Evolutionary conservation across 164 flowering plant genomes (phyloP).

Genomic region (Amborella trichopoda): DNA sequence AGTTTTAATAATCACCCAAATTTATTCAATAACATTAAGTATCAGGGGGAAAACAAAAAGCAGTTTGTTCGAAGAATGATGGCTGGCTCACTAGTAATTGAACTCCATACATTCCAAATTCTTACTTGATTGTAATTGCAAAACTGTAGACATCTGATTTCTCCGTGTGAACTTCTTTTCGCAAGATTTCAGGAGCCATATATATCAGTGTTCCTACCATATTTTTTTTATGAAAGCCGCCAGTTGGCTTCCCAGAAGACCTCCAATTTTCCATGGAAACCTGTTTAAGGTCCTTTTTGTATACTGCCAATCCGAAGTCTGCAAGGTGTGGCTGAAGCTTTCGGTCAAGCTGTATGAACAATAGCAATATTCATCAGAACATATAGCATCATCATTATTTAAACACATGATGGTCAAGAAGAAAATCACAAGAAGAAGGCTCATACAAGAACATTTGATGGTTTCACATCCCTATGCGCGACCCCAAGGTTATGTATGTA

Average conservation of each 20-base stretch:
- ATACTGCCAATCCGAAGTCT: constrained; percentile 93
- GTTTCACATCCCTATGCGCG: constrained; percentile 94
- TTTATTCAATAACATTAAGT: too few species aligned
- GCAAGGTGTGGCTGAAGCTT: constrained; percentile 55
- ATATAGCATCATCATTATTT: constrained; percentile 4
- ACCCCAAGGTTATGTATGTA: constrained; percentile 82
- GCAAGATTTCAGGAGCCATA: constrained; percentile 93
- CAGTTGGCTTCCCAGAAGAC: constrained; percentile 95
- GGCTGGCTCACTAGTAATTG: too few species aligned
- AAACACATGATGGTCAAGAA: too few species aligned
- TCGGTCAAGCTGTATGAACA: constrained; percentile 56
- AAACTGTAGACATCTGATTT: constrained; percentile 95
- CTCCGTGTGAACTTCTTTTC: constrained; percentile 68
- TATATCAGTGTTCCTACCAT: constrained; percentile 96
- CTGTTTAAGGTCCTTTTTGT: constrained; percentile 48
- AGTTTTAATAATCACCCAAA: too few species aligned
- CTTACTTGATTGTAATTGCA: constrained; percentile 80
- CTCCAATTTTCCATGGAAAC: constrained; percentile 62
- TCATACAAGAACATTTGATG: constrained; percentile 86
- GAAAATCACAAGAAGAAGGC: constrained; percentile 3
- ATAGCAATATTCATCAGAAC: neutral
- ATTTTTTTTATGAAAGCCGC: constrained; percentile 90
- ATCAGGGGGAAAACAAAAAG: too few species aligned
- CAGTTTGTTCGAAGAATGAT: too few species aligned
- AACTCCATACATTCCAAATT: constrained; percentile 1